Evolutionary conservation across 176 grass and related monocot genomes (phyloP).

Genomic region (Leersia perrieri): DNA sequence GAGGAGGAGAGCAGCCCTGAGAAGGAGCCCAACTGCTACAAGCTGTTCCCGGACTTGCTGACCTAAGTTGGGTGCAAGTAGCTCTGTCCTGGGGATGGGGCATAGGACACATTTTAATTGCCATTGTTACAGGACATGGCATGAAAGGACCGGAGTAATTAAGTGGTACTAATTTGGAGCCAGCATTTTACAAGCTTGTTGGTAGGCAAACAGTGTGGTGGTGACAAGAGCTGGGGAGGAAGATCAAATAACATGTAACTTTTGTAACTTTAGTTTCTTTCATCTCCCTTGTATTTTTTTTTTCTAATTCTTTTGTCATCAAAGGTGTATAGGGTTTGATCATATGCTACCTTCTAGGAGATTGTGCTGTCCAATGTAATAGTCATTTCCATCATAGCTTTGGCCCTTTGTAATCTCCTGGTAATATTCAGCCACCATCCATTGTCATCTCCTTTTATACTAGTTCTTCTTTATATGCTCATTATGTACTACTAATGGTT

Average conservation of each 20-base stretch:
- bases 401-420: slow-evolving; percentile 72
- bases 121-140: background rate
- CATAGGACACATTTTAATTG: background rate
- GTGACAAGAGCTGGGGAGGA: slow-evolving; percentile 24
- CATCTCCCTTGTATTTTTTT: background rate
- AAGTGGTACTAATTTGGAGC: slow-evolving; percentile 40
- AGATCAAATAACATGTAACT: slow-evolving; percentile 31
- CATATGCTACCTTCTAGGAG: slow-evolving; percentile 51
- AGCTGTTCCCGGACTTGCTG: slow-evolving; percentile 82
- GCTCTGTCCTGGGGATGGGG: background rate
- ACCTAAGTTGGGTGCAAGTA: slow-evolving; percentile 20
- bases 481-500: slow-evolving; percentile 15
- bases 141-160: slow-evolving; percentile 25
- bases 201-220: slow-evolving; percentile 22
- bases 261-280: slow-evolving; percentile 27
- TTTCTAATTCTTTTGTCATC: slow-evolving; percentile 2
- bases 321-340: slow-evolving; percentile 68
- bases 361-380: slow-evolving; percentile 54
- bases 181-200: slow-evolving; percentile 19
- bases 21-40: slow-evolving; percentile 65
- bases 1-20: slow-evolving; percentile 21
- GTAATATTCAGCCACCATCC: slow-evolving; percentile 82
- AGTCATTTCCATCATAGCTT: slow-evolving; percentile 64
- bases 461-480: slow-evolving; percentile 26
- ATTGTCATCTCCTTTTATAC: slow-evolving; percentile 47